Percentiles rank a stretch among this genome's conserved stretches.
Conservation (phyloP, 345 rosid species). For the Kandelia obovata region DNA sequence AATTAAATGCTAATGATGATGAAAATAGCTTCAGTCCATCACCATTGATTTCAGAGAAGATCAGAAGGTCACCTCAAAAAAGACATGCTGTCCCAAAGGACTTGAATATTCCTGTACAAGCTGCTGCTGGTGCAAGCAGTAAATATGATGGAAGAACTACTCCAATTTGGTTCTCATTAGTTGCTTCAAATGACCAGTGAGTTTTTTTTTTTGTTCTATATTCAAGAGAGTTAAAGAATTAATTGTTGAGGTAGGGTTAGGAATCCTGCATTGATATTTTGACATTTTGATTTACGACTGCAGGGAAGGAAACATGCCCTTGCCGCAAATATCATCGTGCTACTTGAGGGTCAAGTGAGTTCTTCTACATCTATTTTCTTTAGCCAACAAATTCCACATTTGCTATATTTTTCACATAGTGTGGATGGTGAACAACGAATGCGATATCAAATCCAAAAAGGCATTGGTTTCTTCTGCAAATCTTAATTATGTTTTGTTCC, state of each 20-base stretch:
- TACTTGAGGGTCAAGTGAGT: slow-evolving; percentile 50
- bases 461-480: no score
- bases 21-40: slow-evolving; percentile 17
- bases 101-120: slow-evolving; percentile 26
- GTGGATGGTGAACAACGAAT: no score
- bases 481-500: no score
- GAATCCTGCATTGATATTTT: slow-evolving; percentile 7
- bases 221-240: neutral
- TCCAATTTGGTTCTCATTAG: slow-evolving; percentile 46
- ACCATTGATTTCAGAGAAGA: slow-evolving; percentile 25
- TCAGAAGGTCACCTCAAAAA: slow-evolving; percentile 19
- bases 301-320: slow-evolving; percentile 34
- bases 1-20: slow-evolving; percentile 16
- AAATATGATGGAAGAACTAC: slow-evolving; percentile 19
- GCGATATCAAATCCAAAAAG: no score
- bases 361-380: neutral
- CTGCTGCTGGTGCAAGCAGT: slow-evolving; percentile 22
- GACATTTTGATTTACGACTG: slow-evolving; percentile 18
- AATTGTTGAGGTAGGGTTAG: neutral
- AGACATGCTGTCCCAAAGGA: slow-evolving; percentile 22
- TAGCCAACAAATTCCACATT: neutral
- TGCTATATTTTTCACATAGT: no score
- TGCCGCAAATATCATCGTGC: slow-evolving; percentile 47
- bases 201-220: slow-evolving; percentile 7
- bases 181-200: slow-evolving; percentile 41